Percentiles rank a stretch among this genome's conserved stretches.
Conservation (phyloP, 73 alveolate genomes). For the Tetrahymena elliotti region DNA sequence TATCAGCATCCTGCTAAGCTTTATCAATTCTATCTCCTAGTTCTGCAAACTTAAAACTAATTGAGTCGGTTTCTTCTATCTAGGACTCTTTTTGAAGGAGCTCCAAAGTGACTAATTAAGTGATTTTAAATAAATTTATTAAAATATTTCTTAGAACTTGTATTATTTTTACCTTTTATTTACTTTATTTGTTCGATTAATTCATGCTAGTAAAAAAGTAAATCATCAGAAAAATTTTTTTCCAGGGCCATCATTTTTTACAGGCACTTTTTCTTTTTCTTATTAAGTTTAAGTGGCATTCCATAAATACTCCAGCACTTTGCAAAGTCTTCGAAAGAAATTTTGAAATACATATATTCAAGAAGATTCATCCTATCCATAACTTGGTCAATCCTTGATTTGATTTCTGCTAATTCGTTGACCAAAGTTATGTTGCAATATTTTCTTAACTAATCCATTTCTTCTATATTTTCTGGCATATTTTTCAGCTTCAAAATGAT, state of each 20-base stretch:
- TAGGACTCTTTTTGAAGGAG: constrained; percentile 10
- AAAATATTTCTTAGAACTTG: constrained; percentile 36
- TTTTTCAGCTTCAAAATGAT: constrained; percentile 47
- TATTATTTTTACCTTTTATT: constrained; percentile 15
- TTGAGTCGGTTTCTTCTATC: constrained; percentile 27
- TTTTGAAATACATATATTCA: constrained; percentile 55
- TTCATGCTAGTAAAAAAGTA: constrained; percentile 11
- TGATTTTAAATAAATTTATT: constrained; percentile 1
- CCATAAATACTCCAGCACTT: constrained; percentile 63
- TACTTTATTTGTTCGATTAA: constrained; percentile 27
- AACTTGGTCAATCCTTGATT: constrained; percentile 44
- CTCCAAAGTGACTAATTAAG: background rate
- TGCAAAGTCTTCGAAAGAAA: constrained; percentile 52
- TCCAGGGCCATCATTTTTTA: constrained; percentile 45
- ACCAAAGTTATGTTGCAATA: constrained; percentile 47
- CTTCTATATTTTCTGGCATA: constrained; percentile 70
- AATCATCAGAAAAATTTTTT: constrained; percentile 59
- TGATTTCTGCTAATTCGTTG: constrained; percentile 44
- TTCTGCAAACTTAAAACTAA: constrained; percentile 19
- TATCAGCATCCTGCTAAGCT: constrained; percentile 54
- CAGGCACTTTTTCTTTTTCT: constrained; percentile 47
- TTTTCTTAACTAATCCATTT: constrained; percentile 50
- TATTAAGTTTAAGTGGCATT: constrained; percentile 48
- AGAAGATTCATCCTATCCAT: constrained; percentile 55
- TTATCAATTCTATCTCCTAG: constrained; percentile 55